phyloP scores from a whole-genome alignment of 2,329 filamentous ascomycete genomes.

The Aspergillus tanneri region DNA sequence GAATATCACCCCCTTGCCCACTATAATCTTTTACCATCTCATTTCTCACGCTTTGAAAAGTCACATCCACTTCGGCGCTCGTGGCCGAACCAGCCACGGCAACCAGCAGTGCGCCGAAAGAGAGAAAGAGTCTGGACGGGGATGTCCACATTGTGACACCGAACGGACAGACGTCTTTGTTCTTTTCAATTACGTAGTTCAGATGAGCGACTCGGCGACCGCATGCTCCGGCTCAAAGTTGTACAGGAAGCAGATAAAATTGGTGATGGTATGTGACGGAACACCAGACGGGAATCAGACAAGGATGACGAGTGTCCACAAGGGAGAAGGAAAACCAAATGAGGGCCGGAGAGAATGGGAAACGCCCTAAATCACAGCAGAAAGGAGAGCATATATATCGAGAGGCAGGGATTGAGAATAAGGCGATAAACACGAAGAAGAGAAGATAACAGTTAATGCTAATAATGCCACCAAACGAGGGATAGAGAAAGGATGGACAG shows the following conservation, averaged over 20 bases:
- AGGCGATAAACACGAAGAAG: not conserved
- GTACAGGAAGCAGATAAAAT: constrained; percentile 7
- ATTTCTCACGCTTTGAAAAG: constrained; percentile 47
- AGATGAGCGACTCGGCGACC: constrained; percentile 3
- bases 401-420: not conserved
- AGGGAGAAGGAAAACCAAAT: not conserved
- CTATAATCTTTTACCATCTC: constrained; percentile 42
- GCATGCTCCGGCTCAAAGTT: constrained; percentile 9
- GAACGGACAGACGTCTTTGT: not conserved
- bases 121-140: constrained; percentile 19
- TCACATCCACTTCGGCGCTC: constrained; percentile 37
- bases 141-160: constrained; percentile 21
- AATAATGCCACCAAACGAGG: not conserved
- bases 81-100: constrained; percentile 17
- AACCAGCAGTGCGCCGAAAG: constrained; percentile 13
- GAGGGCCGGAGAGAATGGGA: not conserved
- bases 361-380: too few relatives aligned
- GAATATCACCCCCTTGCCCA: constrained; percentile 39
- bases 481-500: not conserved
- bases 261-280: not conserved
- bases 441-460: not conserved
- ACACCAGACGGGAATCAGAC: not conserved
- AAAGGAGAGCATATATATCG: not conserved
- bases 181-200: not conserved
- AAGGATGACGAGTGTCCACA: not conserved